A percentile compares a stretch with the other conserved stretches of the same genome.
Conservation (phyloP, 2,329 filamentous ascomycete species). For the Trichoderma afroharzianum region DNA sequence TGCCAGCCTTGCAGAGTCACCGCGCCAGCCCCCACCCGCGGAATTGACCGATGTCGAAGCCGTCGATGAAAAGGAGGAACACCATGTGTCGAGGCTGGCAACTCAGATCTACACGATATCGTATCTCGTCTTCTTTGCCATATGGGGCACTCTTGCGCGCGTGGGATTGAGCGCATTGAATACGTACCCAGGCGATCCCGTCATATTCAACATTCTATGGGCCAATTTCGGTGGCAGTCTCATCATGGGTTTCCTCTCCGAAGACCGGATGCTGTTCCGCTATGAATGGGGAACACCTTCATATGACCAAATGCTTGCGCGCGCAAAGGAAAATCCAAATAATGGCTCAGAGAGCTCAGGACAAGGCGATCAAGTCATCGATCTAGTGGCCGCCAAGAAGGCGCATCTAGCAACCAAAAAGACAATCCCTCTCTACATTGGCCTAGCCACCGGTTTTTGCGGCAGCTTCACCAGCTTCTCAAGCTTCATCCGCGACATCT, state of each 20-base stretch:
- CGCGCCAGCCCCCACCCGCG: not conserved
- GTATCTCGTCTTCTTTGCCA: conserved; percentile 80
- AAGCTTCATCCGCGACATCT: conserved; percentile 74
- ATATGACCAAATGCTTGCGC: conserved; percentile 36
- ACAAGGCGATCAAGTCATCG: conserved; percentile 24
- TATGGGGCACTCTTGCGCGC: conserved; percentile 79
- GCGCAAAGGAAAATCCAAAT: conserved; percentile 26
- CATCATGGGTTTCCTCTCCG: conserved; percentile 79
- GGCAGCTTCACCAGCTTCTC: conserved; percentile 91
- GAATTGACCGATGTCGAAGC: not conserved
- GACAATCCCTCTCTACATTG: conserved; percentile 83
- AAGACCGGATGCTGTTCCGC: conserved; percentile 73
- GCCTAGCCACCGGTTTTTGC: conserved; percentile 81
- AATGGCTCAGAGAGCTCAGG: conserved; percentile 29
- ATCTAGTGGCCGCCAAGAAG: conserved; percentile 49
- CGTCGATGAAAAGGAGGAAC: conserved; percentile 8
- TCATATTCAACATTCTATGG: conserved; percentile 76
- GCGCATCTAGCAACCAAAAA: conserved; percentile 68
- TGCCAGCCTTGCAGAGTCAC: conserved; percentile 19
- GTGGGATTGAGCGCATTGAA: conserved; percentile 78
- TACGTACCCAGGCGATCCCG: conserved; percentile 71
- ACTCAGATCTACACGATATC: conserved; percentile 70
- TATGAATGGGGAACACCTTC: conserved; percentile 57
- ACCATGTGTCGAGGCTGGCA: conserved; percentile 44
- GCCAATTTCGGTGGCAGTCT: conserved; percentile 80